These are phyloP conservation scores for Phlebopus sp. DNA, from an alignment of 1,284 basidiomycete genomes.

Conservation along the genomic window DNA sequence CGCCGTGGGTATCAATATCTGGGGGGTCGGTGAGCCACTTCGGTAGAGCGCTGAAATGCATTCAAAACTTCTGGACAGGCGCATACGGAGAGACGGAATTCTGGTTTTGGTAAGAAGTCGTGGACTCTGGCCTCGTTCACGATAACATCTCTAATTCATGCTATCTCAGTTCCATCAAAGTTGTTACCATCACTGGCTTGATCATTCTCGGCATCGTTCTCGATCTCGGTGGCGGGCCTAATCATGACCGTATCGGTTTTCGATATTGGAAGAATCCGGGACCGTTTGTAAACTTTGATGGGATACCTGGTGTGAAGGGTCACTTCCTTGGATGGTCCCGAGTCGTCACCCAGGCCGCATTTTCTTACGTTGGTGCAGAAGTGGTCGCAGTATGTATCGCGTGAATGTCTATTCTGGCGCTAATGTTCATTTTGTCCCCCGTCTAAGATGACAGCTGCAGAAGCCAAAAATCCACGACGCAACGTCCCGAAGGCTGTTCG, in stretches of 20 bases:
- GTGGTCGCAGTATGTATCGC: conserved; percentile 43
- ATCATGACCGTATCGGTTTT: conserved; percentile 40
- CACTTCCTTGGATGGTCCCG: conserved; percentile 49
- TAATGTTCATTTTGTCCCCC: neutral
- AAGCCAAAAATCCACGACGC: conserved; percentile 34
- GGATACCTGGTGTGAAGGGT: conserved; percentile 33
- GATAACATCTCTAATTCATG: no score
- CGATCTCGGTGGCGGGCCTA: conserved; percentile 43
- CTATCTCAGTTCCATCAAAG: conserved; percentile 39
- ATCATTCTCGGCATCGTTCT: conserved; percentile 45
- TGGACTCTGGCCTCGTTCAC: no score
- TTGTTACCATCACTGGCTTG: conserved; percentile 41
- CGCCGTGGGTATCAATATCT: conserved; percentile 59
- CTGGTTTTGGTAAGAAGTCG: conserved; percentile 34
- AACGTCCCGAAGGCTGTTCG: conserved; percentile 45
- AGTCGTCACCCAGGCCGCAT: conserved; percentile 38
- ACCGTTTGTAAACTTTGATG: conserved; percentile 32
- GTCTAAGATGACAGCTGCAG: conserved; percentile 47
- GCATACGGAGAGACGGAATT: conserved; percentile 57
- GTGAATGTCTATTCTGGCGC: neutral
- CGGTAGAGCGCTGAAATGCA: neutral
- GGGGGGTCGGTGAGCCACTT: conserved; percentile 42
- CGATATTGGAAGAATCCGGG: conserved; percentile 49
- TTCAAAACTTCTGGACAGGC: conserved; percentile 21
- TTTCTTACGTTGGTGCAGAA: conserved; percentile 58